Percentiles rank a stretch among this genome's conserved stretches.
Evolutionary conservation across 495 filamentous ascomycete genomes (phyloP).

Genomic region (Cryomyces minteri): DNA sequence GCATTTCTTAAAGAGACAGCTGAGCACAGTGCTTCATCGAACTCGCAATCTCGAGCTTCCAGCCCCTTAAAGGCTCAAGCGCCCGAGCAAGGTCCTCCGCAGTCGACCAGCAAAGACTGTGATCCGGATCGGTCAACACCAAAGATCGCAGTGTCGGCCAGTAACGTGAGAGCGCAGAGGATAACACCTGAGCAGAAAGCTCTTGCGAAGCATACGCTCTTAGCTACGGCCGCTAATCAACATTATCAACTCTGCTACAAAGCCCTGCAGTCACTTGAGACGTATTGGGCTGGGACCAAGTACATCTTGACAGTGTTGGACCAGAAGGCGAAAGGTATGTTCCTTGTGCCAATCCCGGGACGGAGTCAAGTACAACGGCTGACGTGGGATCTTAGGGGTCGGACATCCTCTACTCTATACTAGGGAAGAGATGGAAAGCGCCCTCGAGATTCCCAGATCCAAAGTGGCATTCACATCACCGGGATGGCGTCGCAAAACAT

Average conservation of each 20-base stretch:
- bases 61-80: too few species aligned
- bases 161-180: neutral
- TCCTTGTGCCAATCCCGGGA: too few species aligned
- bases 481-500: constrained; percentile 23
- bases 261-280: constrained; percentile 52
- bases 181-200: constrained; percentile 25
- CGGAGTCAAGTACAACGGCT: too few species aligned
- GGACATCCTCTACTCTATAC: constrained; percentile 67
- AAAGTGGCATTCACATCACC: constrained; percentile 24
- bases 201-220: constrained; percentile 44
- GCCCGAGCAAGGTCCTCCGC: too few species aligned
- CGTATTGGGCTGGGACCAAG: constrained; percentile 69
- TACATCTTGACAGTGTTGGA: constrained; percentile 78
- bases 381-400: constrained; percentile 28
- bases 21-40: constrained; percentile 31
- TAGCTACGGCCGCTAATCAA: constrained; percentile 56
- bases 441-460: constrained; percentile 22
- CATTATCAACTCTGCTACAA: constrained; percentile 74
- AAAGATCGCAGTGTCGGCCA: too few species aligned
- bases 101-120: too few species aligned
- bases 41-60: constrained; percentile 25
- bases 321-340: constrained; percentile 46
- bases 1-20: constrained; percentile 68
- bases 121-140: too few species aligned
- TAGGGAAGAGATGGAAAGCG: constrained; percentile 56